Evolutionary conservation across 345 rosid species (phyloP), one percentile per base, ranked within the genome.

Genomic region (Gossypium mustelinum): DNA sequence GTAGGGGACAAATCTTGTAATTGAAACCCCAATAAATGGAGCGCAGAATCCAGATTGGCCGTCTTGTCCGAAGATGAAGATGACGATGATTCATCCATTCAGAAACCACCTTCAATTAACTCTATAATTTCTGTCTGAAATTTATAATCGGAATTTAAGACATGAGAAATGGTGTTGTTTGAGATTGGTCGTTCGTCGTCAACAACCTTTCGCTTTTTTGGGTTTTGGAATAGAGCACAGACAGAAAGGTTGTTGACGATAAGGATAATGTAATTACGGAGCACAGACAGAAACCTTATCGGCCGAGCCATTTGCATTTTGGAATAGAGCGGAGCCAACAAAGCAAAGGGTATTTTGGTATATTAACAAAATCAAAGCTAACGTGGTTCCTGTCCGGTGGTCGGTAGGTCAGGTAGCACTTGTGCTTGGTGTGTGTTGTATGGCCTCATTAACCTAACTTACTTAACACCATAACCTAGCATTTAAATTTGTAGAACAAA

Each of bases 21-120:
- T 73, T 84, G 80, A 80, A 94, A 94, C 11, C 97, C 98, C 10
- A 86, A 5, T 7, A 57, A 20, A 17, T 86, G 76, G 54, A 91
- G 85, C 1, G 91, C 74, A 22, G 69, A 78, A 54, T 85, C 94
- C 67, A 94, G 29, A 22, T 9, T 18, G 66, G 77, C 84, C 16
- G 85, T 84, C 83, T 85, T 85, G 18, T 22, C 18, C 17, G 79
- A 17, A 3, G 80, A 52, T 3, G 80, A 58, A 10, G 62, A 25
- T 9, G 86, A 25, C 12, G 86, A 77, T 1, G 83, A 77, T 73
- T 51, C 50, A 65, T 81, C 89, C 89, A 82, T 82, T 60, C 22
- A 17, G 58, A 18, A 14, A 29, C 7, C 11, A 11, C 6, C 65
- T 29, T 2, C 7, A 61, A 6, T 34, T 58, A 11, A 1, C 10